Evolutionary conservation across 306 rosid species (phyloP), one percentile per base, ranked within the genome.

Genomic region (Quercus rubra): DNA sequence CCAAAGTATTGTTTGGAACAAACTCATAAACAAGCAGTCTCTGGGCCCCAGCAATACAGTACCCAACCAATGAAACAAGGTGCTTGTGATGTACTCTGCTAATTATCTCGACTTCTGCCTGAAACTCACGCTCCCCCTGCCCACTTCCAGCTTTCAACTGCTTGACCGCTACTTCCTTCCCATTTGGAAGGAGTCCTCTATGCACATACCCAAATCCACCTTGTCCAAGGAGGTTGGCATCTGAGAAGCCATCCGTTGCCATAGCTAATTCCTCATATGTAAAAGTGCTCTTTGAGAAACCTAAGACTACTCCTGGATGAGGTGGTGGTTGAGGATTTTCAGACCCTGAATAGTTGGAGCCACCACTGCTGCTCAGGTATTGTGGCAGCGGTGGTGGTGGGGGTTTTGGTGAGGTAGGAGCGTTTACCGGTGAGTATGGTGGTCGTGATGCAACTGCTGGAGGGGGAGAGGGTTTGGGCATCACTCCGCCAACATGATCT

Each of bases 171-270:
- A 95, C 97, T 78, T 95, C 99, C 84, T 95, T 95, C 14, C 99
- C 99, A 28, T 90, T 91, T 2, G 99, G 98, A 71, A 95, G 94
- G 14, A 93, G 69, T 72, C 99, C 99, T 80, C 87, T 91, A 64
- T 95, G 99, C 35, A 95, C 99, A 74, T 89, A 93, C 66, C 99
- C 99, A 76, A 95, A 95, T 74, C 99, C 99, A 71, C 99, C 99
- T 82, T 89, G 94, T 71, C 99, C 99, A 4, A 95, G 98, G 67
- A 95, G 94, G 80, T 93, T 95, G 51, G 98, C 97, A 77, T 95
- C 94, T 0, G 99, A 91, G 91, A 95, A 95, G 21, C 99, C 98
- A 80, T 95, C 96, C 0, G 99, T 93, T 69, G 99, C 99, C 58
- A 91, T 83, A 7, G 94, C 94, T 81, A 95, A 83, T 71, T 95